Base-by-base conservation (phyloP, 345 rosid species). In the Microcos paniculata region DNA sequence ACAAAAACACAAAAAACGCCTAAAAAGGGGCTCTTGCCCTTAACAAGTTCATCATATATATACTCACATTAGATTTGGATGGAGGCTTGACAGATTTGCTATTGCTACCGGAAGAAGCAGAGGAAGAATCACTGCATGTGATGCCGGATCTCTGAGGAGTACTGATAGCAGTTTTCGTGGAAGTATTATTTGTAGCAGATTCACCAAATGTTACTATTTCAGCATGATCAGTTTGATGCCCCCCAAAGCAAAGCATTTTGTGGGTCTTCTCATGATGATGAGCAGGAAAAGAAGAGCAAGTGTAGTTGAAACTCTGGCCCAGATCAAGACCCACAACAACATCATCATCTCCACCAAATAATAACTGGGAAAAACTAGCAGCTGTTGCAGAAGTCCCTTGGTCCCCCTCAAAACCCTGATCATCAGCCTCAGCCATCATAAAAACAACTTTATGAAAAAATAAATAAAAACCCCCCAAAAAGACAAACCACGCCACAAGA, bases 161-260 rank as follows among this genome's bases (percentile, higher is more conserved):
- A 13, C 23, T 55, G 10, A 40, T 15, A 33, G 86, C 63, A 2
- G 52, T 46, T 4, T 38, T 58, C 16, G 83, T 73, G 30, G 58
- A n/a, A 2, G 40, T 7, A 35, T 35, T 35, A 70, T 0, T 33
- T 5, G 6, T 6, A 31, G 30, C 59, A 30, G 61, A 52, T 61
- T 86, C 78, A 21, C 72, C 24, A 59, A 85, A 33, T 1, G 72
- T 59, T n/a, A 45, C 48, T 15, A 46, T 48, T 14, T 62, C 48
- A 31, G 18, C 80, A 65, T 35, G 40, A 35, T 77, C 88, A 45
- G 62, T 80, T 61, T 78, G 79, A 48, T 65, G 58, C 26, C 85
- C 86, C 11, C 92, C 94, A 64, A 94, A 94, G 76, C 92, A 90
- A 30, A 94, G 94, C 97, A 94, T 94, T 85, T 71, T 84, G 45